Evolutionary conservation across 2,329 filamentous ascomycete species (phyloP), one percentile per base, ranked within the genome.

Genomic region (Berkeleyomyces rouxiae): DNA sequence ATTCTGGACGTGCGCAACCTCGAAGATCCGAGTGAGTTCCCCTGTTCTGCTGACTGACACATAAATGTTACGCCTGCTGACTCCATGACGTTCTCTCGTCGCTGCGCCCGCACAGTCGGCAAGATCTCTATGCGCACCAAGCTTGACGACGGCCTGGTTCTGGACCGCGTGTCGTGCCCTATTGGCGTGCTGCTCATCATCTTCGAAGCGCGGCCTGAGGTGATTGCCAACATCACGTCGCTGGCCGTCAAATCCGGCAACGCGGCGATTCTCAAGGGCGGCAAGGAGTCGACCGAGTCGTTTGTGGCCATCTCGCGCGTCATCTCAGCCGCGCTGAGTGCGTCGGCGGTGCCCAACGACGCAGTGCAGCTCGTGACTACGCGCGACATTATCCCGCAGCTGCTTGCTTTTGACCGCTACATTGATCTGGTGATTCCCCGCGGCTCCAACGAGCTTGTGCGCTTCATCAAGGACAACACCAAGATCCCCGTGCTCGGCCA

Each of bases 121-220:
- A 87, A 86, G 71, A 79, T 93, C 61, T 91, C 89, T 47, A 78
- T 95, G 70, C 84, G 87, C 66, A 97, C 90, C 53, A 82, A 85
- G 63, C 81, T 99, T 9, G 93, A 97, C 72, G 87, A 96, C 68
- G 87, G 85, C 61, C 80, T 99, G 61, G 80, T 86, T 61, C 80
- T 99, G 65, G 90, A 96, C 71, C 85, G 91, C 66, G 87, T 96
- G 57, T 90, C 89, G 47, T 96, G 90, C 71, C 93, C 93, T 4
- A 97, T 99, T 68, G 93, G 93, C 65, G 91, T 97, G n/a, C 82
- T 99, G 49, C 82, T 99, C 67, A 93, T 99, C 74, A 97, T 99
- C 70, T 99, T 99, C 71, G 93, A 99, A 76, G 93, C 93, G 43
- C 87, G 93, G 6, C 93, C 93, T 5, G 93, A 99, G 75, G 93